Conservation (phyloP, 1,284 basidiomycete species). For the Ganoderma sp. region DNA sequence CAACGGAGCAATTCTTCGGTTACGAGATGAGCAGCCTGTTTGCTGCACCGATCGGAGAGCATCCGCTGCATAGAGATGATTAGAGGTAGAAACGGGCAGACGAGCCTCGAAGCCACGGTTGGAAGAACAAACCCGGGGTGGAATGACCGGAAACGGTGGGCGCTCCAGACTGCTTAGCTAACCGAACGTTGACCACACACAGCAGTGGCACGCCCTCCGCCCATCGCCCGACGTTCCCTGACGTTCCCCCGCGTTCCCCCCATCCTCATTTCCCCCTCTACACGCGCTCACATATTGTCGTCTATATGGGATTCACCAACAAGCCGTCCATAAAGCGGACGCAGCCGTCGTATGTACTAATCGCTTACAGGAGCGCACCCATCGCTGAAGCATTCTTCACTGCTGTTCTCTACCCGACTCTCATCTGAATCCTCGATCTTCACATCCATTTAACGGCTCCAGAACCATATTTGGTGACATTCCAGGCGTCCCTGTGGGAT, state of each 20-base stretch:
- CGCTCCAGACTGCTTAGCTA: not conserved
- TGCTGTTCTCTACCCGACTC: conserved; percentile 2
- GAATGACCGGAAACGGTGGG: not conserved
- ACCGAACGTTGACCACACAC: not conserved
- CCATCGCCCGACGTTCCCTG: no score
- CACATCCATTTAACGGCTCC: not conserved
- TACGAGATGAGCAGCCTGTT: no score
- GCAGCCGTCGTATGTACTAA: conserved; percentile 15
- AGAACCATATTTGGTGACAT: conserved; percentile 36
- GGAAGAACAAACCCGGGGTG: no score
- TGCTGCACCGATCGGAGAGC: no score
- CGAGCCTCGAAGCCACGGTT: no score
- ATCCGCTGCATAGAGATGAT: no score
- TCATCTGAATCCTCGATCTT: not conserved
- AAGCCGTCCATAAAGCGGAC: conserved; percentile 25
- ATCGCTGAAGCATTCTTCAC: conserved; percentile 2
- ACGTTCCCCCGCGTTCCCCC: not conserved
- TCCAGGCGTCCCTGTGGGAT: conserved; percentile 33
- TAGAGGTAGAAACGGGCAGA: no score
- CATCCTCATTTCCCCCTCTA: not conserved
- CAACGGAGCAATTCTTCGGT: no score
- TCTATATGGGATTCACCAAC: conserved; percentile 21
- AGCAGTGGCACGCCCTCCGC: no score
- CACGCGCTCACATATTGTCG: not conserved
- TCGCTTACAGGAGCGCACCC: not conserved